Conservation (phyloP, 805 yeast species). For the Nakazawaea ishiwadae region DNA sequence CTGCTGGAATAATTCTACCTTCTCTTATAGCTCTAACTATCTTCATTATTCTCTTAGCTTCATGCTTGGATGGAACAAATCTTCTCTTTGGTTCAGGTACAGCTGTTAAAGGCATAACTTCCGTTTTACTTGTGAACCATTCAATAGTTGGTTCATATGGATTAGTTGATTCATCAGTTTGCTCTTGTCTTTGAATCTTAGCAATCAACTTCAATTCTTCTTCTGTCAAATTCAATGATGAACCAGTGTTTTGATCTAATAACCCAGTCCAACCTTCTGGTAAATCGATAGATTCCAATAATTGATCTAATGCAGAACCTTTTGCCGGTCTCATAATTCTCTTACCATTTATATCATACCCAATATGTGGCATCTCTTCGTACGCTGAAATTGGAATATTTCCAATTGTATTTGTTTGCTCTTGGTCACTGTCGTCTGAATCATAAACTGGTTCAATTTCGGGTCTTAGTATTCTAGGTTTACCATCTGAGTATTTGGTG, state of each 20-base stretch:
- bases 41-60: constrained; percentile 95
- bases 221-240: constrained; percentile 69
- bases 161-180: constrained; percentile 71
- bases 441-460: constrained; percentile 95
- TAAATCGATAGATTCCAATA: constrained; percentile 84
- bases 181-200: constrained; percentile 80
- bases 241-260: constrained; percentile 84
- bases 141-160: constrained; percentile 94
- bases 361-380: constrained; percentile 96
- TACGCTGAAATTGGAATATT: constrained; percentile 90
- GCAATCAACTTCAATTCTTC: constrained; percentile 88
- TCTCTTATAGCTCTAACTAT: constrained; percentile 94
- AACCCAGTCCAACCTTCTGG: constrained; percentile 99
- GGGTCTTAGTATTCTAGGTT: constrained; percentile 71
- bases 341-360: constrained; percentile 95
- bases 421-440: constrained; percentile 87
- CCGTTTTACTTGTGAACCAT: constrained; percentile 87
- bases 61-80: constrained; percentile 94
- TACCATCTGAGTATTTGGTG: constrained; percentile 71
- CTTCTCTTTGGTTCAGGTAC: constrained; percentile 97
- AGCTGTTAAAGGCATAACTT: constrained; percentile 88
- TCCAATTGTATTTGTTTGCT: constrained; percentile 79
- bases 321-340: constrained; percentile 98
- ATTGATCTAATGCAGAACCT: constrained; percentile 88
- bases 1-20: constrained; percentile 85